Percentiles rank a stretch among this genome's conserved stretches.
Evolutionary conservation across 2,329 filamentous ascomycete genomes (phyloP).

Genomic region (Harringtonia lauricola): DNA sequence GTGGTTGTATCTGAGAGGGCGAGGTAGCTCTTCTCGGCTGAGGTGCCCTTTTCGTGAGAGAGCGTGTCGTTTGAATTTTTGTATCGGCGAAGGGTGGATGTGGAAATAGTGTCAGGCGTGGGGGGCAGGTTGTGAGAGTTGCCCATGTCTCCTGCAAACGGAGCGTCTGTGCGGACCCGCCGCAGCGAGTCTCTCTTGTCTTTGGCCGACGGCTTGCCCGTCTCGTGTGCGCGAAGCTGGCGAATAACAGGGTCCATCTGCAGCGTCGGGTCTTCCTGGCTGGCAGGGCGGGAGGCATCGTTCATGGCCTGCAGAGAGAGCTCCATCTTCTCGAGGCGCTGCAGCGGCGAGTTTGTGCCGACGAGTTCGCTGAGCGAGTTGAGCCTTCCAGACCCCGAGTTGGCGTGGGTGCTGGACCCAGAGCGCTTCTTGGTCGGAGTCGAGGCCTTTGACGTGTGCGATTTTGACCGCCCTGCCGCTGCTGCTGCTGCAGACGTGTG

Average conservation of each 20-base stretch:
- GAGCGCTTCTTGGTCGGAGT: slow-evolving; percentile 18
- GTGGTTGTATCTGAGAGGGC: slow-evolving; percentile 19
- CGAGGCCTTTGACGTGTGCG: background rate
- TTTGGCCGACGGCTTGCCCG: slow-evolving; percentile 20
- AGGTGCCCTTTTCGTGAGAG: slow-evolving; percentile 18
- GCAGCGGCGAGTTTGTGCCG: slow-evolving; percentile 34
- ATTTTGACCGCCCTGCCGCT: background rate
- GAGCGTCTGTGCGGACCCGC: slow-evolving; percentile 36
- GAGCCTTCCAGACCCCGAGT: slow-evolving; percentile 22
- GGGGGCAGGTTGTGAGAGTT: slow-evolving; percentile 39
- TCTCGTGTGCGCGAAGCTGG: slow-evolving; percentile 10
- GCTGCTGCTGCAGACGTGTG: background rate
- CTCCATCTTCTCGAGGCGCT: slow-evolving; percentile 36
- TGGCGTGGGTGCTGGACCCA: slow-evolving; percentile 20
- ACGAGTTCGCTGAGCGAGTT: slow-evolving; percentile 36
- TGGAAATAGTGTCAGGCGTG: slow-evolving; percentile 49
- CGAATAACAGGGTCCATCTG: slow-evolving; percentile 12
- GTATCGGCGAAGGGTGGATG: slow-evolving; percentile 38
- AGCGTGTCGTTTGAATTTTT: slow-evolving; percentile 40
- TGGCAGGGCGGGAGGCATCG: slow-evolving; percentile 19
- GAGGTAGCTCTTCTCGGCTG: slow-evolving; percentile 21
- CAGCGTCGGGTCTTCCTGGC: slow-evolving; percentile 14
- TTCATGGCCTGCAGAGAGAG: slow-evolving; percentile 16
- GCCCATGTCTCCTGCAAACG: slow-evolving; percentile 25
- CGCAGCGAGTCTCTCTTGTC: slow-evolving; percentile 37